Percentiles rank a stretch among this genome's conserved stretches.
Evolutionary conservation across 78 protist species (phyloP).

Genomic region (Pigoraptor vietnamica): DNA sequence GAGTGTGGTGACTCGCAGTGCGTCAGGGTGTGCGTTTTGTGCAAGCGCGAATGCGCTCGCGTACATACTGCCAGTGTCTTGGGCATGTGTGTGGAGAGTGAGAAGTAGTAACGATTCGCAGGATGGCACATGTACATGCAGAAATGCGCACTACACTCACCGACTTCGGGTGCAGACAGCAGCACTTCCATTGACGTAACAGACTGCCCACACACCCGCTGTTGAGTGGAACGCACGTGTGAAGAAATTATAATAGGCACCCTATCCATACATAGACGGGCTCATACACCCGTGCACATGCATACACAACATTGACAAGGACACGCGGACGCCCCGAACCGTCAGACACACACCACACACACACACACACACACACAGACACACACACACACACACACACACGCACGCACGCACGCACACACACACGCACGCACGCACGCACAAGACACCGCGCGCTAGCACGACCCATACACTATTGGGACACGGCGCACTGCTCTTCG

Average conservation of each 20-base stretch:
- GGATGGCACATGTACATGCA: neutral
- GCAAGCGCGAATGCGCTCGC: no score
- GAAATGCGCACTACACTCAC: neutral
- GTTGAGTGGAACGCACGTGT: neutral
- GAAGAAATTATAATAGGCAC: neutral
- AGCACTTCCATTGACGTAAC: neutral
- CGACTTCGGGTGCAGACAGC: neutral
- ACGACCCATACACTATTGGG: no score
- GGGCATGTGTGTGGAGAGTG: neutral
- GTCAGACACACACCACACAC: neutral
- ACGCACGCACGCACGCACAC: neutral
- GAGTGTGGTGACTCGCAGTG: neutral
- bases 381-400: neutral
- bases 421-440: neutral
- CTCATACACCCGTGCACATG: neutral
- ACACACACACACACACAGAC: neutral
- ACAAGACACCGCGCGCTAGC: no score
- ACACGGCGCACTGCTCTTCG: no score
- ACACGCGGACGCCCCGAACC: no score
- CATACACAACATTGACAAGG: no score
- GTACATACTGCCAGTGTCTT: no score
- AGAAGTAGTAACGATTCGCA: neutral
- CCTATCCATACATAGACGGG: neutral
- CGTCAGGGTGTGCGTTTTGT: neutral
- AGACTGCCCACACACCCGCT: neutral